phyloP scores from a whole-genome alignment of 768 basidiomycete genomes.

The Chalciporus piperatus region DNA sequence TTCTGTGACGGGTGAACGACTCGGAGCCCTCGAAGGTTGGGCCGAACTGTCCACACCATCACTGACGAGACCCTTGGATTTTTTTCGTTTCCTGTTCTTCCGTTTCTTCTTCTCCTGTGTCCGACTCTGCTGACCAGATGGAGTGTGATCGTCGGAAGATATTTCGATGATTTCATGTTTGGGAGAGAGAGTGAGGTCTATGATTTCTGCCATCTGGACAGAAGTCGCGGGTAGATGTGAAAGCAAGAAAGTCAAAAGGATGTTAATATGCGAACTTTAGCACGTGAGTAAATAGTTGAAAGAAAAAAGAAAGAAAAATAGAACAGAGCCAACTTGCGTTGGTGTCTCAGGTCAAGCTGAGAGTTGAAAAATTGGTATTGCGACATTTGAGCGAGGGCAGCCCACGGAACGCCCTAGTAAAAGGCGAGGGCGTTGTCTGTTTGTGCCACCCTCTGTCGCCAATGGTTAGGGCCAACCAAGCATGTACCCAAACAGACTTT shows the following conservation, averaged over 20 bases:
- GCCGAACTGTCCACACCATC: conserved; percentile 16
- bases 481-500: conserved; percentile 20
- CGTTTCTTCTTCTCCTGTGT: conserved; percentile 21
- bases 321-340: neutral
- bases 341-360: conserved; percentile 44
- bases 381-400: conserved; percentile 46
- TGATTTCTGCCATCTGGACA: conserved; percentile 30
- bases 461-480: accelerated
- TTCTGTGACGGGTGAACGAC: conserved; percentile 16
- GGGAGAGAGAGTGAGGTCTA: conserved; percentile 34
- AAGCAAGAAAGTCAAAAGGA: too few relatives aligned
- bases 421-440: conserved; percentile 66
- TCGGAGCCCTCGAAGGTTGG: conserved; percentile 14
- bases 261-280: neutral
- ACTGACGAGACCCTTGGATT: conserved; percentile 14
- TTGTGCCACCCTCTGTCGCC: conserved; percentile 55
- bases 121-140: conserved; percentile 2
- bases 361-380: conserved; percentile 55
- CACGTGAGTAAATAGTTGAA: neutral
- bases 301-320: neutral
- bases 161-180: conserved; percentile 30
- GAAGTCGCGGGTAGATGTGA: neutral
- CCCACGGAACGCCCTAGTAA: conserved; percentile 69
- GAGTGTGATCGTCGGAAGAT: conserved; percentile 21
- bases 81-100: conserved; percentile 28